These are phyloP conservation scores for Amauroascus verrucosus DNA, from an alignment of 2,329 filamentous ascomycete genomes.

Conservation along the genomic window DNA sequence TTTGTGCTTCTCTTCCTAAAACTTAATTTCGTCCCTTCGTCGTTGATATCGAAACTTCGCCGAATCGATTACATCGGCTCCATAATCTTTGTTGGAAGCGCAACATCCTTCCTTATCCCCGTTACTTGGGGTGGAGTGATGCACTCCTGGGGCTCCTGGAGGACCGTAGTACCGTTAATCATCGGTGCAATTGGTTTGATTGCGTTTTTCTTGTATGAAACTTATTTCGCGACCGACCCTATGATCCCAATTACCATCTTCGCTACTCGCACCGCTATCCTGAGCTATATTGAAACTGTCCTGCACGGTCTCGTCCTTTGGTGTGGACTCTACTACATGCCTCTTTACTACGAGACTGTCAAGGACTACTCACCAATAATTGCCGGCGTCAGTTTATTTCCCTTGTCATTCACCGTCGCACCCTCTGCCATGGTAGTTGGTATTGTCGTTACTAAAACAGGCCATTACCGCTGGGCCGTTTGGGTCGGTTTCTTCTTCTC, in stretches of 20 bases:
- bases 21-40: slow-evolving; percentile 40
- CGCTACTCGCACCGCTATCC: slow-evolving; percentile 37
- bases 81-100: slow-evolving; percentile 49
- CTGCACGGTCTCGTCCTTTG: slow-evolving; percentile 45
- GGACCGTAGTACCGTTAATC: slow-evolving; percentile 51
- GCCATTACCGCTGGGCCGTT: slow-evolving; percentile 51
- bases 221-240: slow-evolving; percentile 42
- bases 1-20: slow-evolving; percentile 45
- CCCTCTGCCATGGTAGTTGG: slow-evolving; percentile 47
- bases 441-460: slow-evolving; percentile 42
- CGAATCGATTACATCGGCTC: slow-evolving; percentile 56
- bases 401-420: slow-evolving; percentile 53
- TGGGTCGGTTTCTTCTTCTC: slow-evolving; percentile 53
- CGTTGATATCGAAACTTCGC: slow-evolving; percentile 41
- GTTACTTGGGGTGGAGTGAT: slow-evolving; percentile 57
- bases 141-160: slow-evolving; percentile 54
- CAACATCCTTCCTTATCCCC: slow-evolving; percentile 51
- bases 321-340: slow-evolving; percentile 47
- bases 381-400: slow-evolving; percentile 48
- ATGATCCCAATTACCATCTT: slow-evolving; percentile 40
- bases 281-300: slow-evolving; percentile 45
- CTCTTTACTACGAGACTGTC: slow-evolving; percentile 37
- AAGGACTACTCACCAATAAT: slow-evolving; percentile 46
- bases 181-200: slow-evolving; percentile 45
- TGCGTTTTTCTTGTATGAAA: slow-evolving; percentile 47